Percentiles rank a stretch among this genome's conserved stretches.
Conservation (phyloP, 208 protist genomes). For the Wallacemonas sp. region DNA sequence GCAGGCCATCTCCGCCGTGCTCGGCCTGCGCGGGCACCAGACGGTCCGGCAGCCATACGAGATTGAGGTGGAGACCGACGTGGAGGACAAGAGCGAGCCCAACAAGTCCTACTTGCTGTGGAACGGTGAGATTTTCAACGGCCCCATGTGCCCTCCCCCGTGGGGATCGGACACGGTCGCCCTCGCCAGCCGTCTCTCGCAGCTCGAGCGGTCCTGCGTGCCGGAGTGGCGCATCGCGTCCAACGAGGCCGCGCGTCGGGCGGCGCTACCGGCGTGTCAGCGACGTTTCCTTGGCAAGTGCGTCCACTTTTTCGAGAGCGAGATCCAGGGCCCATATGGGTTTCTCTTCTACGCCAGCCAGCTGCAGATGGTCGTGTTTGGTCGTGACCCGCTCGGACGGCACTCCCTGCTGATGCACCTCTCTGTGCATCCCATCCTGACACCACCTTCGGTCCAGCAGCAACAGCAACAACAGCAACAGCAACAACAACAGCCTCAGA, state of each 20-base stretch:
- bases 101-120: conserved; percentile 66
- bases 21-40: conserved; percentile 57
- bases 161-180: conserved; percentile 76
- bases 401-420: conserved; percentile 82
- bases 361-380: conserved; percentile 78
- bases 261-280: conserved; percentile 41
- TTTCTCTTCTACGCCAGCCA: conserved; percentile 77
- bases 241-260: conserved; percentile 7
- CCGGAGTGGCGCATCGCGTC: background rate
- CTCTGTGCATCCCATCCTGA: conserved; percentile 1
- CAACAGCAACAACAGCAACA: background rate
- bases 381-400: conserved; percentile 87
- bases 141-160: conserved; percentile 55
- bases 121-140: conserved; percentile 90
- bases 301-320: conserved; percentile 66
- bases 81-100: conserved; percentile 31
- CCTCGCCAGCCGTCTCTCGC: conserved; percentile 55
- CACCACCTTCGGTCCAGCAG: background rate
- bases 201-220: conserved; percentile 53
- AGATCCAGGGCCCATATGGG: conserved; percentile 81
- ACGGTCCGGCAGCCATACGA: conserved; percentile 74
- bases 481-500: background rate
- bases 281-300: conserved; percentile 54
- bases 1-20: conserved; percentile 59
- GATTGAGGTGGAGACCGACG: conserved; percentile 45